Evolutionary conservation across 2,329 filamentous ascomycete species (phyloP).

Genomic region (Orbilia oligospora): DNA sequence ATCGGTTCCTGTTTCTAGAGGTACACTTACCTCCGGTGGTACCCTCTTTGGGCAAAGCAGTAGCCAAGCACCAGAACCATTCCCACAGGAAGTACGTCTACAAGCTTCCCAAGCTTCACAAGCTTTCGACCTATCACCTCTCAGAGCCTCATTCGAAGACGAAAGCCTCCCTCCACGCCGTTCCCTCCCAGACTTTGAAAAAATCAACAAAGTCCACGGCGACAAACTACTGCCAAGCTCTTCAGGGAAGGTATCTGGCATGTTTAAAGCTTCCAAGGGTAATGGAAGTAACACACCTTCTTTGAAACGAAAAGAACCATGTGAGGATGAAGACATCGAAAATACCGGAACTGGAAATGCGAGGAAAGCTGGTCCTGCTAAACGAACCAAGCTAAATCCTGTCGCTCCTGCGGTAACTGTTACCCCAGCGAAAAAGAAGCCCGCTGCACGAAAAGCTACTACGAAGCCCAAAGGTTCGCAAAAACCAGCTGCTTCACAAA

Average conservation of each 20-base stretch:
- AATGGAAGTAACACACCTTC: background rate
- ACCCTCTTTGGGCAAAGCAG: slow-evolving; percentile 36
- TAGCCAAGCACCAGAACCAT: slow-evolving; percentile 31
- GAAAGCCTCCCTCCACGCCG: slow-evolving; percentile 52
- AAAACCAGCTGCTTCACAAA: slow-evolving; percentile 14
- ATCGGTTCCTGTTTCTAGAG: slow-evolving; percentile 41
- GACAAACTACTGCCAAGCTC: slow-evolving; percentile 48
- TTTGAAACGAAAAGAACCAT: slow-evolving; percentile 37
- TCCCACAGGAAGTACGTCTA: slow-evolving; percentile 5
- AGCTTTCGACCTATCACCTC: background rate
- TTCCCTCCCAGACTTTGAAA: slow-evolving; percentile 52
- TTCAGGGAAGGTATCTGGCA: slow-evolving; percentile 33
- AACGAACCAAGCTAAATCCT: slow-evolving; percentile 17
- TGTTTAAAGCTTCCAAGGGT: slow-evolving; percentile 44
- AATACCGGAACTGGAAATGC: background rate
- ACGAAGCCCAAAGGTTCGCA: slow-evolving; percentile 10
- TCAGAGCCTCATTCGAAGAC: slow-evolving; percentile 14
- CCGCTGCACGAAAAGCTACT: slow-evolving; percentile 9
- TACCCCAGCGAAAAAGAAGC: slow-evolving; percentile 18
- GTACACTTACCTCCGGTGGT: slow-evolving; percentile 47
- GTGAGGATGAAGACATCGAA: slow-evolving; percentile 4
- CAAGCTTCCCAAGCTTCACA: slow-evolving; percentile 40
- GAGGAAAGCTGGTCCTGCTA: background rate
- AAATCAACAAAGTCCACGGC: slow-evolving; percentile 50
- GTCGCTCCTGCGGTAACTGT: background rate